Base-by-base conservation (phyloP, 257 asterid species). In the Solanum ossicruentum region DNA sequence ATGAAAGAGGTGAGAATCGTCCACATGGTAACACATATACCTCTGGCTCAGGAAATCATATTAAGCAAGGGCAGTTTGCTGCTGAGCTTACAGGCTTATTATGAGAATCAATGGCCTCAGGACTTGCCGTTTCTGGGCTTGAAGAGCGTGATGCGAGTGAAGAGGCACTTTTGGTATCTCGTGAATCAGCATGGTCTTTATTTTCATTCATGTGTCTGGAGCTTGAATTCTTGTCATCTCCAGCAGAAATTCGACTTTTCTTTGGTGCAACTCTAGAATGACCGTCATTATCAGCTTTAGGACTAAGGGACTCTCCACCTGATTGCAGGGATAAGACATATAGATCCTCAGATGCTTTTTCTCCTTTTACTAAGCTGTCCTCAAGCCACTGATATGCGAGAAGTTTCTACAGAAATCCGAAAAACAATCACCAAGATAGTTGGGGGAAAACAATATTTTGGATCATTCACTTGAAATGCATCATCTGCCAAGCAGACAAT, bases 361-460 rank as follows among this genome's bases (percentile, higher is more conserved):
- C 90, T 66, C 99, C 99, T 58, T 85, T 84, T 89, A 88, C 88
- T 89, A 95, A 91, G 91, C 98, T 89, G 88, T 93, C 97, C 89
- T 93, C 98, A 69, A 96, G 89, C 98, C 98, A 96, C 88, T 91
- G 97, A 87, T 93, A 93, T 87, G 69, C 63, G 82, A 96, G 90
- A 79, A 92, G 88, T 89, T 88, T 91, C 99, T 96, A 93, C 2
- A 10, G 63, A 28, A 78, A 78, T 51, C 39, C 61, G 4, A n/a
- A 75, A 75, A 49, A 69, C 6, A 67, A 45, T 73, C n/a, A 61
- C 85, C 70, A 69, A 65, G 65, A 26, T 78, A 26, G 65, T 78
- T 78, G 39, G 26, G 11, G 9, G 13, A 75, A 6, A 52, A 26
- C 11, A 47, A 26, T 52, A 5, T 4, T 10, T 26, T 52, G 21